Evolutionary conservation across 768 basidiomycete species (phyloP).

Genomic region (Phylloporus arenicola): DNA sequence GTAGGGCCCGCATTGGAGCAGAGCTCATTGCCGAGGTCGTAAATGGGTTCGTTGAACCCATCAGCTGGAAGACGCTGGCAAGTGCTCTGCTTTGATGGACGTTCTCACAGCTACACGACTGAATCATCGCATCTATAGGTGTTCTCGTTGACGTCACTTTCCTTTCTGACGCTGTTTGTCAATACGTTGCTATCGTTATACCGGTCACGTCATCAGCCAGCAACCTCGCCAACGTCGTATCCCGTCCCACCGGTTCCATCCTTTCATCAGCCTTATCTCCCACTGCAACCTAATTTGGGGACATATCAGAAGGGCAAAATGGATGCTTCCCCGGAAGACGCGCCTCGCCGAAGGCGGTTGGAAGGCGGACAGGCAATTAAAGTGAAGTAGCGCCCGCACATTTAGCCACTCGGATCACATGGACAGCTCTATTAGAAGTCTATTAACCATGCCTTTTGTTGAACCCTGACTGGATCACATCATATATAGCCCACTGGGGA

Average conservation of each 20-base stretch:
- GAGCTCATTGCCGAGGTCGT: conserved; percentile 95
- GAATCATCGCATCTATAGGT: conserved; percentile 37
- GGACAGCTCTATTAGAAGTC: conserved; percentile 19
- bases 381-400: conserved; percentile 39
- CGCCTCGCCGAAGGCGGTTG: conserved; percentile 48
- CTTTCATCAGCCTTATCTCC: conserved; percentile 47
- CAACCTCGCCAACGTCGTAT: conserved; percentile 36
- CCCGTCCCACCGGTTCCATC: conserved; percentile 36
- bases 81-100: conserved; percentile 28
- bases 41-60: conserved; percentile 94
- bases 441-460: conserved; percentile 19
- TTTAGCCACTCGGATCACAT: conserved; percentile 26
- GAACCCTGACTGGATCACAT: conserved; percentile 16
- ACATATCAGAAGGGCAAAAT: conserved; percentile 32
- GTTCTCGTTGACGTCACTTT: conserved; percentile 70
- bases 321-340: conserved; percentile 35
- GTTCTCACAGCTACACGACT: conserved; percentile 15
- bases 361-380: conserved; percentile 52
- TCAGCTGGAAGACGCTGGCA: conserved; percentile 96
- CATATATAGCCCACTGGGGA: conserved; percentile 22
- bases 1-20: conserved; percentile 84
- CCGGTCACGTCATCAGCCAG: conserved; percentile 57
- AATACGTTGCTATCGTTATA: conserved; percentile 77
- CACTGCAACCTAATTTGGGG: conserved; percentile 49
- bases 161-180: conserved; percentile 75